Evolutionary conservation across 2,329 filamentous ascomycete genomes (phyloP).

Genomic region (Metarhizium robertsii): DNA sequence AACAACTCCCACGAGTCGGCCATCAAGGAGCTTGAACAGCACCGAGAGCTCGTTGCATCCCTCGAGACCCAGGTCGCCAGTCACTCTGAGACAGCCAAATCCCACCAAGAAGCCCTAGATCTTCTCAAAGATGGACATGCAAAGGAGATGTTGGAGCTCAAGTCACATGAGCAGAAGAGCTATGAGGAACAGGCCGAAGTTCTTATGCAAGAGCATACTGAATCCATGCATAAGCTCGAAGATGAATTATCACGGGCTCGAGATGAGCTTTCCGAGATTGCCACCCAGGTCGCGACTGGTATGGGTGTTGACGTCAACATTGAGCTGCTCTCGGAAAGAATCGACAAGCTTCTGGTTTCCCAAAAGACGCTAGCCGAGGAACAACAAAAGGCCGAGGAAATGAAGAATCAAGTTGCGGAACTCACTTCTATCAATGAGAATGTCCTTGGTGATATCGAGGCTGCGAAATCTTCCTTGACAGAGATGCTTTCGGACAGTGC

Average conservation of each 20-base stretch:
- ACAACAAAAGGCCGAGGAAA: conserved; percentile 47
- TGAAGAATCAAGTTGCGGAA: conserved; percentile 46
- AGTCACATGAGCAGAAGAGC: conserved; percentile 39
- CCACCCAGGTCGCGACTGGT: conserved; percentile 52
- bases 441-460: conserved; percentile 53
- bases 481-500: conserved; percentile 44
- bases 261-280: conserved; percentile 55
- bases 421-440: conserved; percentile 49
- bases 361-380: conserved; percentile 51
- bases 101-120: conserved; percentile 41
- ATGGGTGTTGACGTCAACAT: conserved; percentile 55
- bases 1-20: conserved; percentile 48
- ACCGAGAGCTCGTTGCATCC: conserved; percentile 38
- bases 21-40: conserved; percentile 31
- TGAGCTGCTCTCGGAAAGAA: conserved; percentile 57
- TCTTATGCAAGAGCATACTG: conserved; percentile 52
- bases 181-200: conserved; percentile 48
- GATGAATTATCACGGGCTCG: conserved; percentile 55
- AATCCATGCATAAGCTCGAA: conserved; percentile 46
- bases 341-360: conserved; percentile 45
- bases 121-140: conserved; percentile 40
- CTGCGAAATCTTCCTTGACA: conserved; percentile 44
- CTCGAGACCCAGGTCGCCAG: conserved; percentile 51
- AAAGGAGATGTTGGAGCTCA: conserved; percentile 40
- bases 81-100: conserved; percentile 48